Percentiles rank a stretch among this genome's conserved stretches.
These are phyloP conservation scores for Amauroascus verrucosus DNA, from an alignment of 2,329 filamentous ascomycete species.

Conservation along the genomic window DNA sequence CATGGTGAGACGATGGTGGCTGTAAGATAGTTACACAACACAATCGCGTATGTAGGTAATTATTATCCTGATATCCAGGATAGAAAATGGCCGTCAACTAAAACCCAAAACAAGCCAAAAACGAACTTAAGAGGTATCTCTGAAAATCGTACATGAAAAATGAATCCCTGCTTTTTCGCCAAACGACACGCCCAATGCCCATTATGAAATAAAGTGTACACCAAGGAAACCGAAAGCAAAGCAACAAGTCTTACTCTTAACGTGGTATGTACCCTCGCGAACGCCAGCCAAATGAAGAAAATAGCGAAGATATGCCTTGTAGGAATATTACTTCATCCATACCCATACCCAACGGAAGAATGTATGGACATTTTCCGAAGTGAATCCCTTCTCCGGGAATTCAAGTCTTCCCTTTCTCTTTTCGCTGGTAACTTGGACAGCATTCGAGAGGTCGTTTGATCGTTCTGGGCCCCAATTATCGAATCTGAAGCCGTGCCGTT, in stretches of 20 bases:
- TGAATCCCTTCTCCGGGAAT: slow-evolving; percentile 28
- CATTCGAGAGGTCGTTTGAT: slow-evolving; percentile 30
- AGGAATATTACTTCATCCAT: slow-evolving; percentile 27
- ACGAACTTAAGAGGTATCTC: neutral
- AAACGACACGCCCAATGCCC: neutral
- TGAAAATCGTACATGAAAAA: neutral
- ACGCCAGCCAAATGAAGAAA: neutral
- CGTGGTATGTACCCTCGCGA: neutral
- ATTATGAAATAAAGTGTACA: neutral
- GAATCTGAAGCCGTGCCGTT: slow-evolving; percentile 28
- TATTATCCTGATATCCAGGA: neutral
- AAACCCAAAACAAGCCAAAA: neutral
- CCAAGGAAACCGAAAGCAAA: neutral
- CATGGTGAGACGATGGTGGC: too few species aligned
- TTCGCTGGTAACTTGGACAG: slow-evolving; percentile 28
- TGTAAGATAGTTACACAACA: neutral
- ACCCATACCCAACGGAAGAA: slow-evolving; percentile 32
- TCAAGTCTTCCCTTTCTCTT: slow-evolving; percentile 30
- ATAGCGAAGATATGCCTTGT: neutral
- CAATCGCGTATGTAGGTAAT: neutral
- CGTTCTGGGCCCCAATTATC: slow-evolving; percentile 30
- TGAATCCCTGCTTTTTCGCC: neutral
- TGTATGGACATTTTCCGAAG: slow-evolving; percentile 23
- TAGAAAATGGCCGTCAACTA: neutral
- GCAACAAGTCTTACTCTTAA: too few species aligned